Evolutionary conservation across 2,329 filamentous ascomycete genomes (phyloP).

Genomic region (Aciculosporium take): DNA sequence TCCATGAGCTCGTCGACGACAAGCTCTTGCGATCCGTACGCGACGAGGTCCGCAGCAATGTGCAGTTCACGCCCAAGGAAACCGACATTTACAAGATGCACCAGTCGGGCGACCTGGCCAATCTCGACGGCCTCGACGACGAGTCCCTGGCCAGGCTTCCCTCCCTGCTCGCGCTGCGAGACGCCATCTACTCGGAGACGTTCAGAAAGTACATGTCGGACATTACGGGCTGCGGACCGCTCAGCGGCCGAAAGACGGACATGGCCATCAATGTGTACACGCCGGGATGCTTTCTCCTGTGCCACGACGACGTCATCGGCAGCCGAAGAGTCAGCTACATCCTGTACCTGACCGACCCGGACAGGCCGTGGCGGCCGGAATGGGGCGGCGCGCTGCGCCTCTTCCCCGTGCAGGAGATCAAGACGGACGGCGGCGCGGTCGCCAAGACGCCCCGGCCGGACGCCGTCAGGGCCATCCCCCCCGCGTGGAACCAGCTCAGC

Average conservation of each 20-base stretch:
- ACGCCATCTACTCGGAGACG: conserved; percentile 79
- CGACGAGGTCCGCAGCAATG: conserved; percentile 74
- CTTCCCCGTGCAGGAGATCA: conserved; percentile 55
- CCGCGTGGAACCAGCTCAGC: conserved; percentile 91
- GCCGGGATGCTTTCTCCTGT: conserved; percentile 85
- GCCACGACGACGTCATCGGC: conserved; percentile 98
- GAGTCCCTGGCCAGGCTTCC: conserved; percentile 74
- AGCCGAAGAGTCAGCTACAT: conserved; percentile 93
- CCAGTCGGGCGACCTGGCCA: conserved; percentile 93
- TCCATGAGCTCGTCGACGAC: conserved; percentile 66
- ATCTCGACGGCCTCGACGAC: conserved; percentile 85
- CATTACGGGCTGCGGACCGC: conserved; percentile 71
- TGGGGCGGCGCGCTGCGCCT: conserved; percentile 89
- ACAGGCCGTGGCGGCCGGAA: conserved; percentile 73
- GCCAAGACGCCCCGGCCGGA: conserved; percentile 73
- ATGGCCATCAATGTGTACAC: conserved; percentile 99
- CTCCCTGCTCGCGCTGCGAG: conserved; percentile 79
- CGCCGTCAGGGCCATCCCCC: conserved; percentile 69
- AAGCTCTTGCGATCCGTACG: conserved; percentile 73
- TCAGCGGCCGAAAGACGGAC: conserved; percentile 90
- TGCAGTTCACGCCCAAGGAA: conserved; percentile 94
- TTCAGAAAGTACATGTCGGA: conserved; percentile 82
- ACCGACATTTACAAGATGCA: conserved; percentile 99
- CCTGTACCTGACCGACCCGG: conserved; percentile 85
- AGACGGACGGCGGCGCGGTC: conserved; percentile 50